Evolutionary conservation across 371 early-diverging fungal genomes (phyloP).

Genomic region (Enterocytospora artemiae): DNA sequence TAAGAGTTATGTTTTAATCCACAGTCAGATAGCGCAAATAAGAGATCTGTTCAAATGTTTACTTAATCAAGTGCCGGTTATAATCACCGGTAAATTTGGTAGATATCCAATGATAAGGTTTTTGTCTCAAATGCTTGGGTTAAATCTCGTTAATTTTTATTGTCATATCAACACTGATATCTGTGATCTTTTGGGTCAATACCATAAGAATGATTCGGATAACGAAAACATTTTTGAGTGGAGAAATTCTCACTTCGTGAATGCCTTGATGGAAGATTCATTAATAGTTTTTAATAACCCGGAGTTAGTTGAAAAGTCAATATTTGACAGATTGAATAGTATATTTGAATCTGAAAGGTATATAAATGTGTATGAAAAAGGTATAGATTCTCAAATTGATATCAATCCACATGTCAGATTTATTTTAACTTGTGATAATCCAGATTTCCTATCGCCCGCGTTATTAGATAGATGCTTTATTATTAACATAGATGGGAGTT

Average conservation of each 20-base stretch:
- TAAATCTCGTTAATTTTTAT: constrained; percentile 22
- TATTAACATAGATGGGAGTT: constrained; percentile 18
- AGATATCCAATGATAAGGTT: constrained; percentile 23
- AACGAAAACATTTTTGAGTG: constrained; percentile 21
- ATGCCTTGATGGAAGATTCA: constrained; percentile 7
- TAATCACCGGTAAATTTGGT: constrained; percentile 37
- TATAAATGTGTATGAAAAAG: constrained; percentile 44
- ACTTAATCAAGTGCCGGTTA: constrained; percentile 38
- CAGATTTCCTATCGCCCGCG: constrained; percentile 49
- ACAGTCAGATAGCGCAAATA: constrained; percentile 43
- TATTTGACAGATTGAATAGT: constrained; percentile 53
- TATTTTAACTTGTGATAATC: constrained; percentile 32
- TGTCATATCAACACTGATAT: constrained; percentile 51
- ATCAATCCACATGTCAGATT: constrained; percentile 19
- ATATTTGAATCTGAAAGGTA: constrained; percentile 48
- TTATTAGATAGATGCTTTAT: constrained; percentile 51
- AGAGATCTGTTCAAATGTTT: constrained; percentile 32
- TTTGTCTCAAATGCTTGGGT: constrained; percentile 24
- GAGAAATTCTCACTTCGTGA: constrained; percentile 35
- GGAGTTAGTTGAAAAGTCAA: constrained; percentile 46
- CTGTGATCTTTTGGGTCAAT: constrained; percentile 51
- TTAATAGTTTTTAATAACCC: constrained; percentile 41
- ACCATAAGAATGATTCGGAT: constrained; percentile 23
- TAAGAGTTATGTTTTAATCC: constrained; percentile 34
- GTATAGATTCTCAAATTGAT: constrained; percentile 30